Base-by-base conservation (phyloP, 257 asterid species). In the Nicotiana obtusifolia region DNA sequence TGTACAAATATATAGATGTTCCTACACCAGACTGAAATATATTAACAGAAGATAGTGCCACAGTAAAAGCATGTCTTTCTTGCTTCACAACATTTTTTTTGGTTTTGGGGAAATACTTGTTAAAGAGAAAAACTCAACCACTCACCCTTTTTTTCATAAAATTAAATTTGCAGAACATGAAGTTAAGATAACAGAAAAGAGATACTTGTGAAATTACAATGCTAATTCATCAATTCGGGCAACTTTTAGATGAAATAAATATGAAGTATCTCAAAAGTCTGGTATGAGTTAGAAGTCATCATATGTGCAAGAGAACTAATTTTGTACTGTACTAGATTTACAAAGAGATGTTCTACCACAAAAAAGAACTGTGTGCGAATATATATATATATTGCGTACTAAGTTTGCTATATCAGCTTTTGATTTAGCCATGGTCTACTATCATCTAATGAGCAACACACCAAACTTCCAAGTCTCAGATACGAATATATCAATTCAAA, bases 401-500 rank as follows among this genome's bases (percentile, higher is more conserved):
- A 52, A 52, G 19, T 14, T 52, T 14, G 19, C 57, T 52, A 52
- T 52, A 52, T 52, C 7, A 52, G 57, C 57, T 52, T 52, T 52
- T 15, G 57, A 52, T 52, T 47, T 52, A 52, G 57, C 57, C 19
- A 52, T 5, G 57, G 19, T 52, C 57, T 14, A 14, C 19, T 15
- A 16, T 52, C 19, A 52, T 52, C 57, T 41, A 41, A 41, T 9
- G 13, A 41, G 49, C 49, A 41, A 41, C 49, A 9, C 49, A 9
- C 57, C 57, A 11, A 13, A 66, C 80, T 77, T 77, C 49, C 81
- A 68, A 78, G 83, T 78, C 71, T 69, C 19, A 67, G 79, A 78
- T 69, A 85, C 44, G 77, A 75, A 67, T 81, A 79, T 78, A 81
- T 84, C 85, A 84, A 81, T 67, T 84, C 85, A 84, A 56, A 57